Evolutionary conservation across 1,139 yeast genomes (phyloP).

Genomic region (Taphrina confusa): DNA sequence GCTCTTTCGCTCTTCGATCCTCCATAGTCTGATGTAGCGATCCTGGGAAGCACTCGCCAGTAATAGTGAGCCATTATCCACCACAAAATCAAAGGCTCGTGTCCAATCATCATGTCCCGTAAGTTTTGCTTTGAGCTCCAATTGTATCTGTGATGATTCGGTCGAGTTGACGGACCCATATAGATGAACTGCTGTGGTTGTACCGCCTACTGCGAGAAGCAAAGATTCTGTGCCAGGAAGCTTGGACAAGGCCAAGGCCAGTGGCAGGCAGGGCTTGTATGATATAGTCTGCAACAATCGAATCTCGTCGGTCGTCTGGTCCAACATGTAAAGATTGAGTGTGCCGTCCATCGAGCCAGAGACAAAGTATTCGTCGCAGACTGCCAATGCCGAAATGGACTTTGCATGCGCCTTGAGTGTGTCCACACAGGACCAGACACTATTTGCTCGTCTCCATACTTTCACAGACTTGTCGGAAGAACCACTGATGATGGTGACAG

Average conservation of each 20-base stretch:
- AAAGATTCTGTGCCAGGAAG: slow-evolving; percentile 46
- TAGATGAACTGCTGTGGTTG: slow-evolving; percentile 60
- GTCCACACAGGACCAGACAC: slow-evolving; percentile 43
- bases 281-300: slow-evolving; percentile 39
- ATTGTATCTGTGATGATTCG: slow-evolving; percentile 30
- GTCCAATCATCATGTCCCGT: slow-evolving; percentile 96
- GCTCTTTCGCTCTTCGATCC: slow-evolving; percentile 42
- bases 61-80: slow-evolving; percentile 52
- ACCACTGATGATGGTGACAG: slow-evolving; percentile 58
- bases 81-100: slow-evolving; percentile 65
- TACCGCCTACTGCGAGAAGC: slow-evolving; percentile 75
- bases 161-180: slow-evolving; percentile 44
- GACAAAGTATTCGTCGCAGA: slow-evolving; percentile 50
- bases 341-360: slow-evolving; percentile 71
- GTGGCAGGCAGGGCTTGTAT: slow-evolving; percentile 56
- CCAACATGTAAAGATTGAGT: slow-evolving; percentile 54
- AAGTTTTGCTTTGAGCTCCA: slow-evolving; percentile 54
- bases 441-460: slow-evolving; percentile 56
- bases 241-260: slow-evolving; percentile 59
- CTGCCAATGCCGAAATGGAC: slow-evolving; percentile 57
- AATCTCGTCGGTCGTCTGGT: background rate
- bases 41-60: slow-evolving; percentile 90
- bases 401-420: slow-evolving; percentile 50
- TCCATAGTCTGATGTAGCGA: slow-evolving; percentile 85
- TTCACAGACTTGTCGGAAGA: slow-evolving; percentile 65